These are phyloP conservation scores for Pyrenula massariospora DNA, from an alignment of 495 filamentous ascomycete species.

Conservation along the genomic window DNA sequence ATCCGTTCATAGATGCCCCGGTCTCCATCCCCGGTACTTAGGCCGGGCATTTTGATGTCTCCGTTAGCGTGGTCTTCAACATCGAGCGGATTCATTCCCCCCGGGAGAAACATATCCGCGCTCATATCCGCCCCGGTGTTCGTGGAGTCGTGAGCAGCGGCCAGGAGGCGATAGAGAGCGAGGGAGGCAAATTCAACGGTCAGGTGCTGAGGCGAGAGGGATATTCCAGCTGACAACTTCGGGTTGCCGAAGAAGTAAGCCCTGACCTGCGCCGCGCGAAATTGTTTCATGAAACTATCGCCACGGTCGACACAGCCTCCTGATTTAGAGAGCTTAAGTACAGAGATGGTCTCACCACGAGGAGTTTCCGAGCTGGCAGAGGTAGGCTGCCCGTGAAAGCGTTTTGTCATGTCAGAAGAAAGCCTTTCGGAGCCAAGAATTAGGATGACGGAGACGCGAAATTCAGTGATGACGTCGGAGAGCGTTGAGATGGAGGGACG, in stretches of 20 bases:
- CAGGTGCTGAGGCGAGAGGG: constrained; percentile 76
- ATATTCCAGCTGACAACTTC: constrained; percentile 35
- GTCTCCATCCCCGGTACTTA: not conserved
- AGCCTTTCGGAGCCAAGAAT: constrained; percentile 77
- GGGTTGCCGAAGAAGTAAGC: constrained; percentile 89
- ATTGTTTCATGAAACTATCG: constrained; percentile 55
- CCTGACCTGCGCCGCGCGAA: constrained; percentile 62
- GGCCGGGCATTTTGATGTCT: not conserved
- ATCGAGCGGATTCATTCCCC: constrained; percentile 25
- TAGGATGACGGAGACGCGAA: constrained; percentile 71
- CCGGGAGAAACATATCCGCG: constrained; percentile 33
- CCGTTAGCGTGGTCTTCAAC: constrained; percentile 2
- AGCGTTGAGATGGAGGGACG: constrained; percentile 48
- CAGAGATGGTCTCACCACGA: constrained; percentile 49
- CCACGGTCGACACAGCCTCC: constrained; percentile 81
- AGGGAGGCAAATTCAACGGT: constrained; percentile 63
- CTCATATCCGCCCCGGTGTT: constrained; percentile 35
- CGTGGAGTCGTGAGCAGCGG: constrained; percentile 24
- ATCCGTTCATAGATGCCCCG: constrained; percentile 26
- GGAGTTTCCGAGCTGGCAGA: constrained; percentile 27
- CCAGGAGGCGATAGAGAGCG: constrained; percentile 52
- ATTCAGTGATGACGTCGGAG: constrained; percentile 76
- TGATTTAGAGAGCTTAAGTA: constrained; percentile 74
- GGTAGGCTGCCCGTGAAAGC: constrained; percentile 55
- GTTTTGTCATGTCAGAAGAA: constrained; percentile 62